Evolutionary conservation across 169 alveolate species (phyloP).

Genomic region (Eimeria falciformis): DNA sequence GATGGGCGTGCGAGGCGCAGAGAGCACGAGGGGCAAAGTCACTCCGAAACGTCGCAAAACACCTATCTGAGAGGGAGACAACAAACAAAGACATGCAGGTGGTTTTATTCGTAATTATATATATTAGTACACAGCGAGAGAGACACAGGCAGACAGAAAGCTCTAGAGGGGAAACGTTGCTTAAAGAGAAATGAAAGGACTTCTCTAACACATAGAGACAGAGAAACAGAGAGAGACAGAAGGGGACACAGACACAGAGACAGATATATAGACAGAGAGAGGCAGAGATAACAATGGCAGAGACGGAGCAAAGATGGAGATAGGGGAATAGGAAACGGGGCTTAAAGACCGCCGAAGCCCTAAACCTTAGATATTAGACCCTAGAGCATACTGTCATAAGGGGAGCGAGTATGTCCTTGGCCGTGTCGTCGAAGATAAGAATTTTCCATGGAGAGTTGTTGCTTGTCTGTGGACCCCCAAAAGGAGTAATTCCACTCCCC

Average conservation of each 20-base stretch:
- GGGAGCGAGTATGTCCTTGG: slow-evolving; percentile 81
- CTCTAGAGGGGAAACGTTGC: no score
- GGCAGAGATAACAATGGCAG: no score
- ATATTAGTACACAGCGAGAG: background rate
- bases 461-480: background rate
- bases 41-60: slow-evolving; percentile 83
- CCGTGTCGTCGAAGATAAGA: slow-evolving; percentile 74
- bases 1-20: slow-evolving; percentile 75
- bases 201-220: background rate
- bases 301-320: no score
- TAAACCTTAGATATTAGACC: no score
- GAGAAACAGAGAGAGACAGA: background rate
- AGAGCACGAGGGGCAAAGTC: slow-evolving; percentile 80
- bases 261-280: background rate
- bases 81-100: background rate
- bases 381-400: slow-evolving; percentile 82
- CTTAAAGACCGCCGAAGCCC: no score
- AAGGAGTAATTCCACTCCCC: no score
- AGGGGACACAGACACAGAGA: slow-evolving; percentile 3
- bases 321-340: no score
- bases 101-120: background rate
- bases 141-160: background rate
- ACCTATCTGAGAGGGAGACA: slow-evolving; percentile 72
- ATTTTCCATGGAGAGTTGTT: slow-evolving; percentile 75
- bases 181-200: background rate